These are phyloP conservation scores for Metschnikowia koreensis DNA, from an alignment of 805 yeast species.

Conservation along the genomic window DNA sequence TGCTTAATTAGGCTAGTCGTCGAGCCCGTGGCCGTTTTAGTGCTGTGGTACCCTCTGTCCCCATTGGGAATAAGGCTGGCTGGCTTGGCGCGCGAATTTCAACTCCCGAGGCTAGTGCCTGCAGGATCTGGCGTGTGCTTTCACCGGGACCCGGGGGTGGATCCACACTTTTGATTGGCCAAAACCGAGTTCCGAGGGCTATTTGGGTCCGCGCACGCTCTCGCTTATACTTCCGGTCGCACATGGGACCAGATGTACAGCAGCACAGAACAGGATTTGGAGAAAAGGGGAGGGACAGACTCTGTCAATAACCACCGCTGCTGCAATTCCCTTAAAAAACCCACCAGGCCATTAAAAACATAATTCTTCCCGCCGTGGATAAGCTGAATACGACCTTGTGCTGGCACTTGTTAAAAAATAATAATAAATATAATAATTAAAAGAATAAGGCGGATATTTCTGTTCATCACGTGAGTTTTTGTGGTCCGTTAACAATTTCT, in stretches of 20 bases:
- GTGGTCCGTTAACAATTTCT: no score
- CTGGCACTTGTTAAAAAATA: no score
- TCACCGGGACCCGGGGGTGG: constrained; percentile 14
- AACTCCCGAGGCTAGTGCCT: constrained; percentile 2
- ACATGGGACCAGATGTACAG: neutral
- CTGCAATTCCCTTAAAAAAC: neutral
- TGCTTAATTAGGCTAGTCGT: no score
- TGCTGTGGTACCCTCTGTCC: constrained; percentile 3
- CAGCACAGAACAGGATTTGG: constrained; percentile 1
- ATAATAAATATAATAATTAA: no score
- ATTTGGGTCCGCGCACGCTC: constrained; percentile 17
- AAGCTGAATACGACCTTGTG: no score
- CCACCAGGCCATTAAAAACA: neutral
- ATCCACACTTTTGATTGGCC: constrained; percentile 14
- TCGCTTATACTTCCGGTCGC: neutral
- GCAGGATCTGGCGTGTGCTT: neutral
- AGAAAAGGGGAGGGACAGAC: neutral
- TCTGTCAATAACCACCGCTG: neutral
- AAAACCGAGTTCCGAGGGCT: constrained; percentile 12
- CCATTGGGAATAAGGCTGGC: constrained; percentile 5
- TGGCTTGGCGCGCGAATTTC: constrained; percentile 4
- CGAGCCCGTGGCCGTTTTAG: no score
- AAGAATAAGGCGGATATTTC: no score
- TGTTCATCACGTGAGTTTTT: no score
- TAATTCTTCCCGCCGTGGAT: no score